Evolutionary conservation across 768 basidiomycete species (phyloP).

Genomic region (Pilatotrama ljubarskyi): DNA sequence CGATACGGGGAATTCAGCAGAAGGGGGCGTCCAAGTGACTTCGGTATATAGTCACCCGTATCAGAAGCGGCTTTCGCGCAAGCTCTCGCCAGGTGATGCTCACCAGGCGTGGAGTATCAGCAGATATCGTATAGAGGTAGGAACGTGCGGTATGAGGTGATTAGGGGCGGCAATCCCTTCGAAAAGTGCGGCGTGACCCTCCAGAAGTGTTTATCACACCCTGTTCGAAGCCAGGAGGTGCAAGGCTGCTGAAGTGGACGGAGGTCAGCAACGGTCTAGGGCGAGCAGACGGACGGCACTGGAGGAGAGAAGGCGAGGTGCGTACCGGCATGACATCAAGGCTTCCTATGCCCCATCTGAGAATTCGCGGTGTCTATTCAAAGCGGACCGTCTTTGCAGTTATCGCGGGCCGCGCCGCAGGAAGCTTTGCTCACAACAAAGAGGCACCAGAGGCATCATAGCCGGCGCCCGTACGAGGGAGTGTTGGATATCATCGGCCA

Average conservation of each 20-base stretch:
- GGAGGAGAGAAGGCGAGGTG: constrained; percentile 7
- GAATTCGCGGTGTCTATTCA: constrained; percentile 6
- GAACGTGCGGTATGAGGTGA: background rate
- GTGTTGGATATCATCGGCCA: no score
- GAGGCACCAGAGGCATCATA: background rate
- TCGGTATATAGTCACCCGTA: constrained; percentile 12
- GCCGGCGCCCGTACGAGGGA: no score
- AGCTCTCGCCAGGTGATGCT: background rate
- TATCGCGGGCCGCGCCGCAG: background rate
- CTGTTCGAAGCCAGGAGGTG: background rate
- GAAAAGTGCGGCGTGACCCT: background rate
- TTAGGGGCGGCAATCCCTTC: no score
- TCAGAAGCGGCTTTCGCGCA: constrained; percentile 4
- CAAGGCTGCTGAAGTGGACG: background rate
- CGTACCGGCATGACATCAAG: constrained; percentile 20
- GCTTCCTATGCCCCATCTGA: background rate
- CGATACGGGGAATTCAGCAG: constrained; percentile 8
- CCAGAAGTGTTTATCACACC: background rate
- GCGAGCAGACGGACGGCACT: constrained; percentile 9
- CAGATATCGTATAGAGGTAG: background rate
- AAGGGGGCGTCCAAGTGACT: constrained; percentile 7
- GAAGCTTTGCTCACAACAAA: background rate
- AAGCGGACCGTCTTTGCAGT: background rate
- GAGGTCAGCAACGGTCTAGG: background rate
- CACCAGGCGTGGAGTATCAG: constrained; percentile 4